Conservation (phyloP, 208 protist species). For the Phytomonas francai region DNA sequence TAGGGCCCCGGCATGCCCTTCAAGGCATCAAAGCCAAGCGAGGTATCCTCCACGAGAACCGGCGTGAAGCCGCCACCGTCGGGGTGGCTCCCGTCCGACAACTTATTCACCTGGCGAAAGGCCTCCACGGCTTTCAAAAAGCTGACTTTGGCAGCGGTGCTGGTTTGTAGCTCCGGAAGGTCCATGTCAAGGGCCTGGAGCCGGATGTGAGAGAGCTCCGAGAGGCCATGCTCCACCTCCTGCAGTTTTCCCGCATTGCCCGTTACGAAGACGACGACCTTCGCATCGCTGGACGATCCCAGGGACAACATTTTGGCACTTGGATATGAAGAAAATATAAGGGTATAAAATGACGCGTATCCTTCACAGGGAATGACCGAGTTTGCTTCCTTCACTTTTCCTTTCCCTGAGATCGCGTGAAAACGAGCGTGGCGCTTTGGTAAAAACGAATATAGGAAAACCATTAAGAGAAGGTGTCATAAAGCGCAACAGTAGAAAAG, state of each 20-base stretch:
- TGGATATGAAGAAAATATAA: too few relatives aligned
- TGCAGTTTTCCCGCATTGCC: constrained; percentile 96
- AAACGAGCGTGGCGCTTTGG: too few relatives aligned
- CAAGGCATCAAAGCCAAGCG: constrained; percentile 95
- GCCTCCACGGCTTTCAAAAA: constrained; percentile 90
- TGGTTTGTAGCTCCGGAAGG: constrained; percentile 94
- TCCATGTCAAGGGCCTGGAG: constrained; percentile 61
- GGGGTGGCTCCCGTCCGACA: constrained; percentile 14
- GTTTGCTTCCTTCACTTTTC: too few relatives aligned
- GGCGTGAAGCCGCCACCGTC: constrained; percentile 11
- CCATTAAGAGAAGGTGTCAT: too few relatives aligned
- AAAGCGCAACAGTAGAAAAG: too few relatives aligned
- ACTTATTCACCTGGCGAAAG: constrained; percentile 32
- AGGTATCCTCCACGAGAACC: constrained; percentile 96
- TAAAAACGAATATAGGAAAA: too few relatives aligned
- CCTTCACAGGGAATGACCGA: too few relatives aligned
- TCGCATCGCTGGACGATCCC: constrained; percentile 3
- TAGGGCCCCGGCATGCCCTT: constrained; percentile 96
- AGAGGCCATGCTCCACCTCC: constrained; percentile 88
- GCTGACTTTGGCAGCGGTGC: constrained; percentile 84
- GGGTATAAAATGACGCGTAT: too few relatives aligned
- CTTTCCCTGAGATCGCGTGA: too few relatives aligned
- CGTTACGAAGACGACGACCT: constrained; percentile 86
- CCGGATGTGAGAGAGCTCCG: constrained; percentile 18
- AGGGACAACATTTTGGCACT: too few relatives aligned